phyloP scores from a whole-genome alignment of 2,329 filamentous ascomycete genomes.

The Plectosphaerella sp. region DNA sequence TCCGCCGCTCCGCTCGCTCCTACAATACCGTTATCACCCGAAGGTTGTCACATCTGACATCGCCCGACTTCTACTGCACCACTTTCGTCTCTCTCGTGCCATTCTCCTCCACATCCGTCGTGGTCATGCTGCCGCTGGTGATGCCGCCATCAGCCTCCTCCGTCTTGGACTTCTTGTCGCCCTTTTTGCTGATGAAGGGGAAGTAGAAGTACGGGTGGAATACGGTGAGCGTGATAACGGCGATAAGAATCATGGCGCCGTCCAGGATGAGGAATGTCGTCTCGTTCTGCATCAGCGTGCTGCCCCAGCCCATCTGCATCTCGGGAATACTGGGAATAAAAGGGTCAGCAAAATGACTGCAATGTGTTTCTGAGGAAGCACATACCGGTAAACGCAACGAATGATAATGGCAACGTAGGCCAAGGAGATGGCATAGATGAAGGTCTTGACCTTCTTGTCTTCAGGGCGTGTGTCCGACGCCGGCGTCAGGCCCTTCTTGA shows the following conservation, averaged over 20 bases:
- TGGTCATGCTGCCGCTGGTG: not conserved
- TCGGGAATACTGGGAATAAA: slow-evolving; percentile 3
- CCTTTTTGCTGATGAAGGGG: slow-evolving; percentile 5
- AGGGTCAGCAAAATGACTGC: not conserved
- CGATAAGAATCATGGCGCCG: slow-evolving; percentile 9
- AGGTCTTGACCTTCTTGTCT: slow-evolving; percentile 5
- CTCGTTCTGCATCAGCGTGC: slow-evolving; percentile 12
- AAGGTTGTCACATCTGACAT: too few species aligned
- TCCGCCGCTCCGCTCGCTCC: too few species aligned
- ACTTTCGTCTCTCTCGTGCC: too few species aligned
- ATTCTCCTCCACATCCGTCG: not conserved
- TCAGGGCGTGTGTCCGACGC: not conserved
- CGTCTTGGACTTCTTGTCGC: not conserved
- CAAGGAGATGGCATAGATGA: slow-evolving; percentile 6
- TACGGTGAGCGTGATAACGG: slow-evolving; percentile 3
- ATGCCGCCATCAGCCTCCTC: not conserved
- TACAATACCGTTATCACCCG: too few species aligned
- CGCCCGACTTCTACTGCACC: too few species aligned
- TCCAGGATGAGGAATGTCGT: slow-evolving; percentile 11
- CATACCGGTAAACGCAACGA: slow-evolving; percentile 12
- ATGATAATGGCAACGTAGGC: slow-evolving; percentile 10
- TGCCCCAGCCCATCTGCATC: slow-evolving; percentile 10
- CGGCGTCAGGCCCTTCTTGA: not conserved
- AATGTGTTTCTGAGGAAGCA: not conserved
- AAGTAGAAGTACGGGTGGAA: slow-evolving; percentile 11